Conservation (phyloP, 148 eudicot genomes). For the Polygonum maritimum region DNA sequence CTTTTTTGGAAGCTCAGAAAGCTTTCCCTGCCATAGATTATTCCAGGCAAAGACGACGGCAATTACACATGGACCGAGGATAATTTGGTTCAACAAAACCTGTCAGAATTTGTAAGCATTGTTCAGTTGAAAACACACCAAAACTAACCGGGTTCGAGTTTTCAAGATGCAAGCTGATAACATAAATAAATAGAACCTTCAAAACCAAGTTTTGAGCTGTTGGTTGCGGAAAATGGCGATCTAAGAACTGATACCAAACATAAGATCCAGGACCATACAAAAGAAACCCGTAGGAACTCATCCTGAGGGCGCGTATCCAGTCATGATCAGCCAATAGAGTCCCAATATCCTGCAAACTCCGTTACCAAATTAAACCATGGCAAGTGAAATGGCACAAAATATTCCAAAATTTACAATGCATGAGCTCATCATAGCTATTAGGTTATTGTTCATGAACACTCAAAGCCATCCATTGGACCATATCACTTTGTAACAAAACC, state of each 20-base stretch:
- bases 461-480: not conserved
- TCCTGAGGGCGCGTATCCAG: conserved; percentile 76
- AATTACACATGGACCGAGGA: conserved; percentile 85
- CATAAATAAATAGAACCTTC: conserved; percentile 39
- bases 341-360: conserved; percentile 37
- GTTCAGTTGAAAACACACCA: not conserved
- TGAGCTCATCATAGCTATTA: not conserved
- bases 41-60: conserved; percentile 96
- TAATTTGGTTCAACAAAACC: conserved; percentile 79
- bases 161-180: not conserved
- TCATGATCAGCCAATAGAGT: conserved; percentile 60
- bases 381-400: not conserved
- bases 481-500: too few relatives aligned
- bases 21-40: conserved; percentile 73
- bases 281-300: conserved; percentile 85
- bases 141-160: not conserved
- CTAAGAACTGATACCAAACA: conserved; percentile 83
- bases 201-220: conserved; percentile 47
- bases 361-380: not conserved
- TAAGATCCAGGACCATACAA: conserved; percentile 91
- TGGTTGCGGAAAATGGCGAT: conserved; percentile 65
- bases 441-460: not conserved
- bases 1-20: conserved; percentile 81
- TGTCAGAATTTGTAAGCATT: conserved; percentile 15
- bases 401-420: not conserved